Percentiles rank a stretch among this genome's conserved stretches.
Conservation (phyloP, 148 eudicot genomes). For the Suaeda aralocaspica region DNA sequence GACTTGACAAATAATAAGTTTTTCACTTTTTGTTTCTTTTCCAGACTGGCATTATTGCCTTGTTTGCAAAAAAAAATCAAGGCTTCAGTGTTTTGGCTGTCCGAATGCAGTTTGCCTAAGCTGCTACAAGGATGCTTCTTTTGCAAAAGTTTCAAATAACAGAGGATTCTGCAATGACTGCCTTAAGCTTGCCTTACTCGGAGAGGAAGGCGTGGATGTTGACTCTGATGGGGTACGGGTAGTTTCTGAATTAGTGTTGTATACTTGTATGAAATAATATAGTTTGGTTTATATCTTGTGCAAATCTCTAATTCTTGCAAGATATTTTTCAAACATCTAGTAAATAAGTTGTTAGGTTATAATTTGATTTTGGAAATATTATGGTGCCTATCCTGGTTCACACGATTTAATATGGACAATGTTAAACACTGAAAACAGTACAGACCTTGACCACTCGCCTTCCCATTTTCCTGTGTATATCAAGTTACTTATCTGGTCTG, state of each 20-base stretch:
- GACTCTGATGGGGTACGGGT: slow-evolving; percentile 80
- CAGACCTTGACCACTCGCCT: not conserved
- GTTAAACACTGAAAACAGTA: not conserved
- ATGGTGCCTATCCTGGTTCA: not conserved
- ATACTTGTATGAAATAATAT: not conserved
- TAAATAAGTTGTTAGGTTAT: not conserved
- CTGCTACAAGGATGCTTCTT: slow-evolving; percentile 41
- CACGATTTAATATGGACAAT: not conserved
- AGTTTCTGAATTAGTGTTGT: slow-evolving; percentile 17
- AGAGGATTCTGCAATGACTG: slow-evolving; percentile 76
- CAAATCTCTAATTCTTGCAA: not conserved
- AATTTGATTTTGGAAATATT: not conserved
- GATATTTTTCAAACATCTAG: not conserved
- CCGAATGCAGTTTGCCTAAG: slow-evolving; percentile 53
- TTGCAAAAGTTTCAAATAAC: slow-evolving; percentile 41
- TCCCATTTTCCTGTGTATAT: not conserved
- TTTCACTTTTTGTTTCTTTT: slow-evolving; percentile 16
- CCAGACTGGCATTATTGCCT: slow-evolving; percentile 66
- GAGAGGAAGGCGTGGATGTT: slow-evolving; percentile 56
- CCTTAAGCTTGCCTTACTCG: slow-evolving; percentile 72
- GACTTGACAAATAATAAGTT: slow-evolving; percentile 17
- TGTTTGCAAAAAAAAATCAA: slow-evolving; percentile 42
- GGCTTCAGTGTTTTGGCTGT: slow-evolving; percentile 60
- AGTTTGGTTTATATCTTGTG: not conserved
- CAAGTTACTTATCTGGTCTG: not conserved